Evolutionary conservation across 1,284 basidiomycete genomes (phyloP).

Genomic region (Rhodotorula sp.): DNA sequence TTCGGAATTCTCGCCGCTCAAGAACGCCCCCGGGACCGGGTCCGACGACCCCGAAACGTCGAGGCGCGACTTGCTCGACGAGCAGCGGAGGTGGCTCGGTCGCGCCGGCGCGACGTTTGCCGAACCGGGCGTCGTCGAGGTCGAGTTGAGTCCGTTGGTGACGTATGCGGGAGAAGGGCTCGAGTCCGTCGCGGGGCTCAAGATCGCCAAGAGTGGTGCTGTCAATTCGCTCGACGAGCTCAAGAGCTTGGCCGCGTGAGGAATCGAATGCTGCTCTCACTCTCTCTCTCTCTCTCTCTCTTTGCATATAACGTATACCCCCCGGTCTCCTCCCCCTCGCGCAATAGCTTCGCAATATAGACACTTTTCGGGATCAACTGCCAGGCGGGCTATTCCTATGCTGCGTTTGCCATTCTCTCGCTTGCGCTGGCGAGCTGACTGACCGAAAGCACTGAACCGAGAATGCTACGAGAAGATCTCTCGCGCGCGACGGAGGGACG

Average conservation of each 20-base stretch:
- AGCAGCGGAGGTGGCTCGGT: slow-evolving; percentile 82
- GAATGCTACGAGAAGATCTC: too few species aligned
- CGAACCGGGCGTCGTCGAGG: slow-evolving; percentile 68
- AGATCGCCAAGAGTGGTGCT: slow-evolving; percentile 57
- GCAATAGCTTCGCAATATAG: too few species aligned
- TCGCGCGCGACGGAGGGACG: too few species aligned
- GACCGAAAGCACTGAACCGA: too few species aligned
- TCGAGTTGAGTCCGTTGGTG: slow-evolving; percentile 86
- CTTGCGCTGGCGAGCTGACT: too few species aligned
- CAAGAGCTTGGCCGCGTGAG: slow-evolving; percentile 10
- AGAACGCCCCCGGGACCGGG: slow-evolving; percentile 94
- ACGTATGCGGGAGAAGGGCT: slow-evolving; percentile 92
- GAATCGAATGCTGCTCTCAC: too few species aligned
- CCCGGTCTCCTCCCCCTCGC: too few species aligned
- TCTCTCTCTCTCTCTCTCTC: too few species aligned
- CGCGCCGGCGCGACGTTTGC: slow-evolving; percentile 69
- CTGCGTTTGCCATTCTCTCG: too few species aligned
- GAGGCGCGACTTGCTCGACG: slow-evolving; percentile 81
- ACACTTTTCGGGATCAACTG: too few species aligned
- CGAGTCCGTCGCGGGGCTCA: slow-evolving; percentile 70
- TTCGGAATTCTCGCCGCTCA: slow-evolving; percentile 94
- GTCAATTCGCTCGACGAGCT: slow-evolving; percentile 45
- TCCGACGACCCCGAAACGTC: slow-evolving; percentile 88
- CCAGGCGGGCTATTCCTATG: too few species aligned
- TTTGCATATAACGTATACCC: too few species aligned